Evolutionary conservation across 208 protist genomes (phyloP), one percentile per base, ranked within the genome.

Genomic region (Angomonas ambiguus): DNA sequence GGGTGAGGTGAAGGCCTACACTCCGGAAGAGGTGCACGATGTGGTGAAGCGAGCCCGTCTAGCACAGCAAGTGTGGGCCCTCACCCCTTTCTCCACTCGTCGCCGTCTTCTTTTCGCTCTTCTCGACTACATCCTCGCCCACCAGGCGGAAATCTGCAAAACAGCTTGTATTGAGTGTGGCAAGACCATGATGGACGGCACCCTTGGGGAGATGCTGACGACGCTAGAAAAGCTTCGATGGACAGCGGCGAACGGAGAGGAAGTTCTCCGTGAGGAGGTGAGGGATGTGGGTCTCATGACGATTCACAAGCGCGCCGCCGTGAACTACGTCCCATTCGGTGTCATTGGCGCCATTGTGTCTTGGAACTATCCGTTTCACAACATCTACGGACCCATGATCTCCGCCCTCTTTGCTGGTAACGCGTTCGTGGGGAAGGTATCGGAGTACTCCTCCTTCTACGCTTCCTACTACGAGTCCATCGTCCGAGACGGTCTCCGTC

Each of bases 281-380:
- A 78, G 88, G 41, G 80, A 91, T 53, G 87, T 95, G 8, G 88
- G 88, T 41, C 76, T 94, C 49, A 84, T 94, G 73, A 93, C 87
- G 20, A 84, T 97, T 62, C 85, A 93, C 79, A 97, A 97, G 77
- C 80, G 83, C 28, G 87, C 89, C 38, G 59, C 74, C 61, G 83
- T 97, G 45, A 80, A 79, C 62, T 95, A 95, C 73, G 77, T 92
- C 13, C 92, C 92, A 16, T 90, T 95, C 65, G 91, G 91, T 38
- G 92, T 97, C 65, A 87, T 97, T 69, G 92, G 90, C 56, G 91
- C 87, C 33, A 96, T 97, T 65, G 87, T 96, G 28, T 93, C 92
- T 59, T 97, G 88, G 89, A 98, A 98, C 79, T 98, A 98, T 77
- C 95, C 97, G 13, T 96, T 98, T 69, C 95, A 98, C 75, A 98